Conservation (phyloP, 192 early-diverging fungal genomes). For the Backusella tuberculispora region DNA sequence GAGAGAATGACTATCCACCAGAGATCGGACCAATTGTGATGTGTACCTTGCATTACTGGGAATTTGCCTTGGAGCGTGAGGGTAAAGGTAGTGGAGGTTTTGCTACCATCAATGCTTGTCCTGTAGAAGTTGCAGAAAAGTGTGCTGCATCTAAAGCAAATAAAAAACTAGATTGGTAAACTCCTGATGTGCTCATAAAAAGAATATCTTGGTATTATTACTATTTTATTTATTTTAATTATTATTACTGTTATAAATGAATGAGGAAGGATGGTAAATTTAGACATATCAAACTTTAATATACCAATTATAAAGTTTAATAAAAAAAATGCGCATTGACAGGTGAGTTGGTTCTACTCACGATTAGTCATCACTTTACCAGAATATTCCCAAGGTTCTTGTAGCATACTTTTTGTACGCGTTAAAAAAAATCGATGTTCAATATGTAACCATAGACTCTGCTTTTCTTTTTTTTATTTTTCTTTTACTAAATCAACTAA, state of each 20-base stretch:
- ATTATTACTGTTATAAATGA: not conserved
- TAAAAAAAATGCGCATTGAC: not conserved
- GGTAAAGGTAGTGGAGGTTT: conserved; percentile 30
- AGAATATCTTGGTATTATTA: not conserved
- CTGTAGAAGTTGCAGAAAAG: conserved; percentile 4
- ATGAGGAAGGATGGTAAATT: not conserved
- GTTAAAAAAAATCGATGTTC: not conserved
- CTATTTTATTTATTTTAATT: not conserved
- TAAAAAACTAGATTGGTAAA: conserved; percentile 25
- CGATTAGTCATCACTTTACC: not conserved
- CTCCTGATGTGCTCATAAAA: not conserved
- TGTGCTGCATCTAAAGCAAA: not conserved
- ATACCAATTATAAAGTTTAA: not conserved
- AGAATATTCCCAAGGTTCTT: not conserved
- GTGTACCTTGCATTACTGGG: conserved; percentile 46
- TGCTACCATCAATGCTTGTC: conserved; percentile 40
- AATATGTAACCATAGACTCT: not conserved
- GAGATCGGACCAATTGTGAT: conserved; percentile 44
- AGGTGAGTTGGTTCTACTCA: not conserved
- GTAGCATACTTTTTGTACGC: not conserved
- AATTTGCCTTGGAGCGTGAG: conserved; percentile 37
- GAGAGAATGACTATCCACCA: conserved; percentile 37
- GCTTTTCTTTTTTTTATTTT: not conserved
- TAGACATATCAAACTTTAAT: not conserved
- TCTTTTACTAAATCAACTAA: too few relatives aligned